Evolutionary conservation across 225 moss, liverwort and hornwort genomes (phyloP).

Genomic region (Lunularia cruciata): DNA sequence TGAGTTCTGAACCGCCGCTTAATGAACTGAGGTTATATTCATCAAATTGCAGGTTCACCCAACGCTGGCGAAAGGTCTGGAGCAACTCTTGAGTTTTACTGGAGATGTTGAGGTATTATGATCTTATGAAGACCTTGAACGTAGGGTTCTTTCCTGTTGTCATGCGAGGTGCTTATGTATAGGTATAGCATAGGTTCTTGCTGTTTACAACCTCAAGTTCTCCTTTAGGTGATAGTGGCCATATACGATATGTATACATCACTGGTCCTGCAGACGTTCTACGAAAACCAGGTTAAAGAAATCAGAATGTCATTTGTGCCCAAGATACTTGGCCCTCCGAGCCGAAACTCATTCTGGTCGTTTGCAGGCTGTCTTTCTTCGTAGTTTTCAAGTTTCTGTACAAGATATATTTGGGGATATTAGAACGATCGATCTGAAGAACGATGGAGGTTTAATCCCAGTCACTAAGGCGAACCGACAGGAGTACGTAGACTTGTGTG

Average conservation of each 20-base stretch:
- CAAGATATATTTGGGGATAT: slow-evolving; percentile 53
- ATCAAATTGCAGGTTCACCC: slow-evolving; percentile 35
- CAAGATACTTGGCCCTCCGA: background rate
- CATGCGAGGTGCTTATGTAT: too few species aligned
- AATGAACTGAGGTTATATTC: too few species aligned
- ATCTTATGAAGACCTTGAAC: too few species aligned
- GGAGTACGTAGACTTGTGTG: slow-evolving; percentile 49
- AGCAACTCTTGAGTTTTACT: slow-evolving; percentile 38
- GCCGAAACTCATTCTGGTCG: background rate
- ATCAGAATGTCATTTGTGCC: background rate
- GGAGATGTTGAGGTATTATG: slow-evolving; percentile 54
- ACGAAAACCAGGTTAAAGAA: background rate
- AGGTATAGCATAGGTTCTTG: too few species aligned
- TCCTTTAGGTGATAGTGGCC: too few species aligned
- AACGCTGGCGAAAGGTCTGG: slow-evolving; percentile 43
- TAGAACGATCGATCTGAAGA: slow-evolving; percentile 44
- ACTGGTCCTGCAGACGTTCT: background rate
- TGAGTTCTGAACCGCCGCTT: too few species aligned
- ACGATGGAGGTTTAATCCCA: slow-evolving; percentile 31
- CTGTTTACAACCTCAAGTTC: too few species aligned
- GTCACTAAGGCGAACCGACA: slow-evolving; percentile 38
- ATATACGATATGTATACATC: too few species aligned
- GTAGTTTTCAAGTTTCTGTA: slow-evolving; percentile 50
- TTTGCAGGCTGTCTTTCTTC: slow-evolving; percentile 44
- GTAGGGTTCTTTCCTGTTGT: too few species aligned